Evolutionary conservation across 192 early-diverging fungal species (phyloP).

Genomic region (Gamsiella multidivaricata): DNA sequence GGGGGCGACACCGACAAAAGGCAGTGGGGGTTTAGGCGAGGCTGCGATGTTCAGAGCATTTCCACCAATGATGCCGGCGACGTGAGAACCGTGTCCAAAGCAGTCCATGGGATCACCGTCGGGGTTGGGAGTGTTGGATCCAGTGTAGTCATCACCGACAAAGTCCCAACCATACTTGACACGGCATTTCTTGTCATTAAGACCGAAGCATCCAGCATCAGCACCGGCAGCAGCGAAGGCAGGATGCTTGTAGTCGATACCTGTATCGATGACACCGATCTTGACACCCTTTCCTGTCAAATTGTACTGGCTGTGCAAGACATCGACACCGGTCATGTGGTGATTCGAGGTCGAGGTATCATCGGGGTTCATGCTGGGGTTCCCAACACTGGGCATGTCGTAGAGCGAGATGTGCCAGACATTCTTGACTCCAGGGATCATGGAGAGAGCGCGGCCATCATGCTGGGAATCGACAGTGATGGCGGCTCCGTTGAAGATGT

Average conservation of each 20-base stretch:
- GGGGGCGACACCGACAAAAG: conserved; percentile 78
- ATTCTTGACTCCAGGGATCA: conserved; percentile 48
- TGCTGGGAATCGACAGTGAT: conserved; percentile 48
- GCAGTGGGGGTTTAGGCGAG: conserved; percentile 18
- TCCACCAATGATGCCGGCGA: conserved; percentile 60
- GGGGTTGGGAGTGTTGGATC: conserved; percentile 50
- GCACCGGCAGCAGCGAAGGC: conserved; percentile 64
- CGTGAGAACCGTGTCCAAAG: conserved; percentile 64
- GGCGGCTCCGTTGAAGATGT: conserved; percentile 60
- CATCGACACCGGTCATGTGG: conserved; percentile 57
- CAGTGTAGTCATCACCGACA: conserved; percentile 63
- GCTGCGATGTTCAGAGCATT: conserved; percentile 38
- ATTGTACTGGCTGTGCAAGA: conserved; percentile 48
- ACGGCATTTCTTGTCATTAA: conserved; percentile 64
- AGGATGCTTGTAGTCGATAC: conserved; percentile 69
- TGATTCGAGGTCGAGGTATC: conserved; percentile 42
- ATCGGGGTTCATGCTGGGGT: conserved; percentile 20
- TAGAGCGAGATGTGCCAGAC: conserved; percentile 60
- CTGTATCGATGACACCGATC: conserved; percentile 70
- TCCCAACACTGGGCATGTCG: conserved; percentile 20
- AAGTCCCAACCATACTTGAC: conserved; percentile 70
- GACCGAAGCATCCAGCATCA: conserved; percentile 65
- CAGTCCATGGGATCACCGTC: conserved; percentile 65
- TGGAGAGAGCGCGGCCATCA: conserved; percentile 35
- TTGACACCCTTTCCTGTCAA: conserved; percentile 58